Conservation (phyloP, 345 rosid genomes). For the Citrus inodora region DNA sequence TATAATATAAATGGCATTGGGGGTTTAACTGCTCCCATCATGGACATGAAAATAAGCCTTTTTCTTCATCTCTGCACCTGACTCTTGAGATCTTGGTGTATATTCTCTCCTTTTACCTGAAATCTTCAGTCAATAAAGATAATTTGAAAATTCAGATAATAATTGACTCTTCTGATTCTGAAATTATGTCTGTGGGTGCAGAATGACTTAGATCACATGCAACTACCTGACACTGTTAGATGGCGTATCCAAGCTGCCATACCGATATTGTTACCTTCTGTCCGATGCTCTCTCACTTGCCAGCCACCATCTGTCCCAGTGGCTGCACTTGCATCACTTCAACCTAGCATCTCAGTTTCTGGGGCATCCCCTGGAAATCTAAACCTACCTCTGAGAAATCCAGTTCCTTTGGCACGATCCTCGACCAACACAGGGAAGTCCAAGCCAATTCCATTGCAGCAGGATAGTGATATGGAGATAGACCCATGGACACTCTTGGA, state of each 20-base stretch:
- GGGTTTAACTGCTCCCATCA: background rate
- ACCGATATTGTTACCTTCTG: constrained; percentile 70
- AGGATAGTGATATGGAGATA: constrained; percentile 58
- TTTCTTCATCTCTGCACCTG: background rate
- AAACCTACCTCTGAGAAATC: constrained; percentile 43
- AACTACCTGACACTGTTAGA: constrained; percentile 76
- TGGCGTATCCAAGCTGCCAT: constrained; percentile 96
- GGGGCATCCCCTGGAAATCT: constrained; percentile 36
- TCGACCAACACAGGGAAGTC: constrained; percentile 51
- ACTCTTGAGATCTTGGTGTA: background rate
- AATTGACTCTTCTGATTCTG: background rate
- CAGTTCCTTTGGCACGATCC: constrained; percentile 37
- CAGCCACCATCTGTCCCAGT: constrained; percentile 65
- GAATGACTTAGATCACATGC: constrained; percentile 90
- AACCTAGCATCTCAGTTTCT: constrained; percentile 41
- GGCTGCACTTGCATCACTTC: constrained; percentile 59
- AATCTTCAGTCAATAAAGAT: background rate
- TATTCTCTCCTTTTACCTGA: background rate
- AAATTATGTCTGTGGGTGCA: constrained; percentile 34
- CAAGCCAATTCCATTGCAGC: constrained; percentile 47
- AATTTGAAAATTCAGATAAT: background rate
- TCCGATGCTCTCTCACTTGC: constrained; percentile 58
- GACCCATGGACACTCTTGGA: constrained; percentile 97
- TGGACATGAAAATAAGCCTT: background rate
- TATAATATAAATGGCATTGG: background rate